Evolutionary conservation across 805 yeast species (phyloP).

Genomic region (Candida nanaspora): DNA sequence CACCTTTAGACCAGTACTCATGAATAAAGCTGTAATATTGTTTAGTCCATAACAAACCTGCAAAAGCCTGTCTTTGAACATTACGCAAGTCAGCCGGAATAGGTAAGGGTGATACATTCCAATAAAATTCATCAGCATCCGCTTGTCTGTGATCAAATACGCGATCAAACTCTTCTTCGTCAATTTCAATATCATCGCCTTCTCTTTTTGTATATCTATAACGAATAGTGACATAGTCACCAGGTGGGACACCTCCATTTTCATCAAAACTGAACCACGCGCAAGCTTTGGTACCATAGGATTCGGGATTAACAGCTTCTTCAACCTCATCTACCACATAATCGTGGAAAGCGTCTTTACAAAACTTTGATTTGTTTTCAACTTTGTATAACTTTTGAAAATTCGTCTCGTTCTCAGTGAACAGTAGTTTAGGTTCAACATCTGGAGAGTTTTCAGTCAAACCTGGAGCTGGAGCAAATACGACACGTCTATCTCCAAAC

Average conservation of each 20-base stretch:
- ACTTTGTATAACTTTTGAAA: constrained; percentile 57
- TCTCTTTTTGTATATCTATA: constrained; percentile 45
- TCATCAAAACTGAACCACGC: constrained; percentile 79
- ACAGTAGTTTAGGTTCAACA: constrained; percentile 67
- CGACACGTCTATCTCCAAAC: constrained; percentile 57
- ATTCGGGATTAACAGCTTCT: constrained; percentile 61
- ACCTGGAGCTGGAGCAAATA: constrained; percentile 84
- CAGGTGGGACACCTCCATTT: constrained; percentile 74
- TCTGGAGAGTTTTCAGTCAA: constrained; percentile 49
- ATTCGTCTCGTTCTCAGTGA: constrained; percentile 89
- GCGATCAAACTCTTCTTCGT: constrained; percentile 69
- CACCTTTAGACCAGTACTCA: constrained; percentile 83
- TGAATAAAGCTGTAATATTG: constrained; percentile 85
- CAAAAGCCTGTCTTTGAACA: constrained; percentile 89
- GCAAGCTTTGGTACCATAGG: constrained; percentile 73
- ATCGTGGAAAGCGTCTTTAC: constrained; percentile 91
- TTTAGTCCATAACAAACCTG: constrained; percentile 90
- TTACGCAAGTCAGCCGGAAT: constrained; percentile 70
- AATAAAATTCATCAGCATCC: constrained; percentile 90
- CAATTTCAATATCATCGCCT: constrained; percentile 35
- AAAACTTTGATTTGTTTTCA: constrained; percentile 50
- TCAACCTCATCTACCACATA: constrained; percentile 55
- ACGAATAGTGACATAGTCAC: constrained; percentile 80
- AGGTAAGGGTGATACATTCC: constrained; percentile 82
- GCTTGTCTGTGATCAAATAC: constrained; percentile 63